phyloP scores from a whole-genome alignment of 2,329 filamentous ascomycete genomes.

The Fusarium humuli region DNA sequence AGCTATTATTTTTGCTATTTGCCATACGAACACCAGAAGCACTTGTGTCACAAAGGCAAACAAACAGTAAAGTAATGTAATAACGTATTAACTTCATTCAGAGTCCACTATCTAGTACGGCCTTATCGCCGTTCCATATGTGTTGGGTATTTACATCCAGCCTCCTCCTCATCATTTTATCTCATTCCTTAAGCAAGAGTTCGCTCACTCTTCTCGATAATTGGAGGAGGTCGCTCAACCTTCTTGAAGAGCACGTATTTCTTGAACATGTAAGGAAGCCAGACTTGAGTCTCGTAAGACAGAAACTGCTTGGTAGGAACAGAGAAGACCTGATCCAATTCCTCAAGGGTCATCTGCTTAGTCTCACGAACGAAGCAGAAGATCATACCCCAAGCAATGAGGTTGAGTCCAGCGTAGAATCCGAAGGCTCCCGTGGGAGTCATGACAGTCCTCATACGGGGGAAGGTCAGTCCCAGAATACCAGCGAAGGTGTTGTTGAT shows the following conservation, averaged over 20 bases:
- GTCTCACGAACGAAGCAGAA: slow-evolving; percentile 64
- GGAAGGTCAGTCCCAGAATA: slow-evolving; percentile 64
- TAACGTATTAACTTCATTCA: neutral
- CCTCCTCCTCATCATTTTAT: no score
- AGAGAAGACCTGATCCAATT: slow-evolving; percentile 63
- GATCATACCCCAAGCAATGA: slow-evolving; percentile 66
- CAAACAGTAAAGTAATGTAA: neutral
- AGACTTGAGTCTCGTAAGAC: slow-evolving; percentile 47
- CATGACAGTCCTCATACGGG: slow-evolving; percentile 55
- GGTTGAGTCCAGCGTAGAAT: slow-evolving; percentile 67
- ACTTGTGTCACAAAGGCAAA: neutral
- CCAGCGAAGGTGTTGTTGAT: slow-evolving; percentile 68
- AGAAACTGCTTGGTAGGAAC: slow-evolving; percentile 59
- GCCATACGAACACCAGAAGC: neutral
- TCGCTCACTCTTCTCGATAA: slow-evolving; percentile 23
- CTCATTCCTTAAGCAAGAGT: slow-evolving; percentile 1
- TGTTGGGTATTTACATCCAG: neutral
- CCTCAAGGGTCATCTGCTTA: slow-evolving; percentile 64
- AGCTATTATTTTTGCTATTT: rapidly evolving
- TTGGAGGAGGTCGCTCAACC: slow-evolving; percentile 6
- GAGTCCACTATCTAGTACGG: neutral
- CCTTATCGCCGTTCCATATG: neutral
- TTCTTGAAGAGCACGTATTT: slow-evolving; percentile 24
- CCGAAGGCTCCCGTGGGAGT: slow-evolving; percentile 56
- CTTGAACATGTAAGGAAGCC: slow-evolving; percentile 40